Evolutionary conservation across 345 rosid genomes (phyloP).

Genomic region (Chamaenerion angustifolium): DNA sequence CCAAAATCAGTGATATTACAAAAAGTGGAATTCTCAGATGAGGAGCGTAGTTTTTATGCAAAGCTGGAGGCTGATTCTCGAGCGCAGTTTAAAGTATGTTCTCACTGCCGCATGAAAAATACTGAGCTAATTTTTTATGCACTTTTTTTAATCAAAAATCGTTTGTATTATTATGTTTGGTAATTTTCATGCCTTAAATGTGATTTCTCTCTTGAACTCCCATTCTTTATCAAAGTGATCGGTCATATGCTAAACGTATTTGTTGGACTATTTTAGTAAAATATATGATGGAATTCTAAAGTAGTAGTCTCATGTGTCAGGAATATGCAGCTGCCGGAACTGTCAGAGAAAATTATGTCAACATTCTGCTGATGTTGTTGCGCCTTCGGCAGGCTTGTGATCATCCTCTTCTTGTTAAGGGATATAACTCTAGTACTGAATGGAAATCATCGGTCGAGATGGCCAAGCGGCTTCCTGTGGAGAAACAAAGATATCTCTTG

Average conservation of each 20-base stretch:
- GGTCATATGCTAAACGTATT: too few species aligned
- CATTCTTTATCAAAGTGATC: too few species aligned
- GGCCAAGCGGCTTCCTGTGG: conserved; percentile 47
- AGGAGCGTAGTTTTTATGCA: conserved; percentile 78
- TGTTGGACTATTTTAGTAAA: too few species aligned
- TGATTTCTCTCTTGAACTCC: neutral
- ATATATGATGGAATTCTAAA: conserved; percentile 1
- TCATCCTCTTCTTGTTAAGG: conserved; percentile 91
- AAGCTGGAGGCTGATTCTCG: conserved; percentile 74
- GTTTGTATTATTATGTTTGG: too few species aligned
- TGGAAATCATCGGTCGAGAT: conserved; percentile 45
- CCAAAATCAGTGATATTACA: conserved; percentile 60
- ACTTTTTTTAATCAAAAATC: too few species aligned
- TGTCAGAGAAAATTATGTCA: conserved; percentile 87
- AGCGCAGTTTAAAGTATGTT: conserved; percentile 64
- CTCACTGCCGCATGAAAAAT: neutral
- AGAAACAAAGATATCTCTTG: conserved; percentile 26
- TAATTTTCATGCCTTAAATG: neutral
- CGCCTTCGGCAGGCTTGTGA: conserved; percentile 99
- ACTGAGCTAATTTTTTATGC: neutral
- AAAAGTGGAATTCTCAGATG: conserved; percentile 70
- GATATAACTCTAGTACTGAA: conserved; percentile 38
- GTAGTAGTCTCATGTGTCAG: conserved; percentile 17
- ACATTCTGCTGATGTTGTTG: conserved; percentile 91
- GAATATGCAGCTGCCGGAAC: conserved; percentile 98